Conservation (phyloP, 805 yeast species). For the Cyberlindnera amylophila region DNA sequence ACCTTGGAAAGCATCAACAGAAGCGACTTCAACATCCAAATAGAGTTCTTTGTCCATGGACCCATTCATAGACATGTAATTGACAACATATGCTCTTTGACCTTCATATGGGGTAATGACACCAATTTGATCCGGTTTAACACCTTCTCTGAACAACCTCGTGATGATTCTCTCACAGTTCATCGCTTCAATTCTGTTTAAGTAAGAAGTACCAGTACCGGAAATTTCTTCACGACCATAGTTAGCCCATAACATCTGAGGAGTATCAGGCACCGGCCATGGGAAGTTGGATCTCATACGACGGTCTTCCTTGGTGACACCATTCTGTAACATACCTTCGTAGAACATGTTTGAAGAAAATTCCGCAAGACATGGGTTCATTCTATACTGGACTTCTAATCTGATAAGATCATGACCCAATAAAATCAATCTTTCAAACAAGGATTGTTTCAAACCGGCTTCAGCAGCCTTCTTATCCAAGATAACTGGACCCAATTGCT, state of each 20-base stretch:
- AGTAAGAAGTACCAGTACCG: conserved; percentile 71
- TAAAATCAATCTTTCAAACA: conserved; percentile 80
- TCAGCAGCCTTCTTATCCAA: conserved; percentile 74
- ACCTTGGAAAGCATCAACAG: conserved; percentile 96
- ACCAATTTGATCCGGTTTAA: conserved; percentile 79
- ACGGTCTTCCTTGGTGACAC: conserved; percentile 78
- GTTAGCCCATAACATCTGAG: conserved; percentile 96
- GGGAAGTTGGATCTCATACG: conserved; percentile 60
- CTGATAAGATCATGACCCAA: conserved; percentile 83
- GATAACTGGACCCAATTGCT: conserved; percentile 91
- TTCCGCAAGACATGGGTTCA: conserved; percentile 86
- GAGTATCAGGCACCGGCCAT: conserved; percentile 82
- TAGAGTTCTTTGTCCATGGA: conserved; percentile 62
- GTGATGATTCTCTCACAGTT: conserved; percentile 79
- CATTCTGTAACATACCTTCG: conserved; percentile 89
- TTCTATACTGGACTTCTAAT: conserved; percentile 89
- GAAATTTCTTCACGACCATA: conserved; percentile 88
- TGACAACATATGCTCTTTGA: conserved; percentile 77
- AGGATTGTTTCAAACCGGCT: conserved; percentile 82
- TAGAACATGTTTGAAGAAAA: conserved; percentile 90
- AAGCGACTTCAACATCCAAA: conserved; percentile 76
- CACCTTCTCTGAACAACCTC: conserved; percentile 69
- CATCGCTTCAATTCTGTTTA: conserved; percentile 87
- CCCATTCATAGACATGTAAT: conserved; percentile 73
- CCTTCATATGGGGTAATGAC: conserved; percentile 95